These are phyloP conservation scores for Lactifluus hygrophoroides DNA, from an alignment of 768 basidiomycete species.

Conservation along the genomic window DNA sequence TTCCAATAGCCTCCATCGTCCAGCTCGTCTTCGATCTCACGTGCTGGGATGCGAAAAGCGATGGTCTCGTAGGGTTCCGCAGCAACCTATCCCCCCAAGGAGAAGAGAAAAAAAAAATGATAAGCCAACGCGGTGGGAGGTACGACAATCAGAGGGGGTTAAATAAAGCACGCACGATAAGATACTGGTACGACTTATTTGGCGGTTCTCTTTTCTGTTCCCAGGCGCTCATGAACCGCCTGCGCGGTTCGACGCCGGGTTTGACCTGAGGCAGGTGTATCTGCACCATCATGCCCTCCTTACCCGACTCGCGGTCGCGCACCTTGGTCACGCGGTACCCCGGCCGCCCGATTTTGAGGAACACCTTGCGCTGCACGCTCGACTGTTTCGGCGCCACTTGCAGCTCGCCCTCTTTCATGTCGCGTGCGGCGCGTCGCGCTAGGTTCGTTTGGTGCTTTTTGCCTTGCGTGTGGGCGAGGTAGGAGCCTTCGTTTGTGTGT, in stretches of 20 bases:
- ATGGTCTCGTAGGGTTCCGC: slow-evolving; percentile 99
- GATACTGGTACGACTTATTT: slow-evolving; percentile 94
- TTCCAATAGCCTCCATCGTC: slow-evolving; percentile 88
- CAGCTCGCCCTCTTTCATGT: slow-evolving; percentile 88
- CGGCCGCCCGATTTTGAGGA: slow-evolving; percentile 94
- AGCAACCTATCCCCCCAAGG: slow-evolving; percentile 56
- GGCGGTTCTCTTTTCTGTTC: slow-evolving; percentile 94
- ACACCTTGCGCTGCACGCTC: slow-evolving; percentile 82
- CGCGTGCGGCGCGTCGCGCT: slow-evolving; percentile 92
- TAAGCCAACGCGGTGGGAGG: slow-evolving; percentile 14
- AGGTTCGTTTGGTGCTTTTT: slow-evolving; percentile 99
- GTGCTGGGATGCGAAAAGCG: slow-evolving; percentile 96
- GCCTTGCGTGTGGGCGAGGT: slow-evolving; percentile 97
- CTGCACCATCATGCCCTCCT: slow-evolving; percentile 97
- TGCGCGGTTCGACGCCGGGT: slow-evolving; percentile 68
- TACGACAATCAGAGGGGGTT: background rate
- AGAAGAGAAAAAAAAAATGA: background rate
- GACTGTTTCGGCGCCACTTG: slow-evolving; percentile 81
- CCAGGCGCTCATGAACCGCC: slow-evolving; percentile 96
- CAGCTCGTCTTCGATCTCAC: slow-evolving; percentile 93
- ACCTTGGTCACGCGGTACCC: slow-evolving; percentile 97
- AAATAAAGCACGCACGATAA: slow-evolving; percentile 92
- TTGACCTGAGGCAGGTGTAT: slow-evolving; percentile 95
- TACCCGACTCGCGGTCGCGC: slow-evolving; percentile 79
- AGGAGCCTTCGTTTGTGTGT: slow-evolving; percentile 99